Percentiles rank a stretch among this genome's conserved stretches.
Conservation (phyloP, 2,329 filamentous ascomycete genomes). For the Penicillium nordicum region DNA sequence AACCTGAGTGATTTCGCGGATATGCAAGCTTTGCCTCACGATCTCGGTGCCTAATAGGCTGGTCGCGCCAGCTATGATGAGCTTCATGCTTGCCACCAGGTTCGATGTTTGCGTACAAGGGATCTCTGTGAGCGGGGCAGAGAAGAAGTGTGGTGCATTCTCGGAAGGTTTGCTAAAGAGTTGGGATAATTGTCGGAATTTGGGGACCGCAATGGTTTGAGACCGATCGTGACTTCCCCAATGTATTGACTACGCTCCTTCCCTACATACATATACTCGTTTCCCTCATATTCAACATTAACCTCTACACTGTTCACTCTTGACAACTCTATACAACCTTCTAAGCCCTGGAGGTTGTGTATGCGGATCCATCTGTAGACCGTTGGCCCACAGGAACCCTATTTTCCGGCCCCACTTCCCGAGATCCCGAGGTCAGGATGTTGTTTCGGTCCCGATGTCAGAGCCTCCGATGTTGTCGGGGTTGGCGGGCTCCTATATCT, state of each 20-base stretch:
- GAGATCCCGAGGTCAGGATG: too few relatives aligned
- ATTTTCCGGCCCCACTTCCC: neutral
- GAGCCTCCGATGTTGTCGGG: too few relatives aligned
- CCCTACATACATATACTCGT: too few relatives aligned
- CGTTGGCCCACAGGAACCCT: neutral
- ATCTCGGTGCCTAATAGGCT: slow-evolving; percentile 37
- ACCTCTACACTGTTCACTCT: neutral
- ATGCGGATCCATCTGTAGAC: neutral
- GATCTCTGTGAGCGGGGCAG: neutral
- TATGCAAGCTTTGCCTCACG: slow-evolving; percentile 33
- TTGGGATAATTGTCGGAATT: neutral
- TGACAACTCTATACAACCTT: neutral
- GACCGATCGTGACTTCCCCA: neutral
- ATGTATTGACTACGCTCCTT: neutral
- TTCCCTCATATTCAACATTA: neutral
- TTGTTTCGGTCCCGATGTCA: too few relatives aligned
- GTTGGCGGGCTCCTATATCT: too few relatives aligned
- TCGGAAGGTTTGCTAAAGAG: neutral
- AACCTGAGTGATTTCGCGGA: slow-evolving; percentile 12
- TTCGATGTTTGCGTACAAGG: neutral
- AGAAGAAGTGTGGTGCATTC: neutral
- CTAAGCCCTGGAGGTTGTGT: neutral
- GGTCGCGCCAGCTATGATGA: slow-evolving; percentile 35
- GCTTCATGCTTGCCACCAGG: slow-evolving; percentile 28
- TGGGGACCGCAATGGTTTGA: neutral